These are phyloP conservation scores for Penicillium alfredii DNA, from an alignment of 495 filamentous ascomycete genomes.

Conservation along the genomic window DNA sequence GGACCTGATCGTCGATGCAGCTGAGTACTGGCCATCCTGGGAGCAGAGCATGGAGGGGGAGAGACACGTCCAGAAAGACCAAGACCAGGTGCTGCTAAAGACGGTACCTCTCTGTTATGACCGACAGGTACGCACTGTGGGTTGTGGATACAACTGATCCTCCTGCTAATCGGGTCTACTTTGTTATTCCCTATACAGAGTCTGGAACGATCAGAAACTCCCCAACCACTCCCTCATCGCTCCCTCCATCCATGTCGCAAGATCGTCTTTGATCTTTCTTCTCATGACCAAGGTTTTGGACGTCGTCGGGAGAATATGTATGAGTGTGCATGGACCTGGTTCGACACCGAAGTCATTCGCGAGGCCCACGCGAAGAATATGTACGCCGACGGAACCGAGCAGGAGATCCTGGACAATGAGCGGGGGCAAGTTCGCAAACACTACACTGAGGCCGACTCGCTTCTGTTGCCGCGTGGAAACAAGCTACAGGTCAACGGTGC, in stretches of 20 bases:
- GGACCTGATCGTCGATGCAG: slow-evolving; percentile 60
- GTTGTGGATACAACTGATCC: too few relatives aligned
- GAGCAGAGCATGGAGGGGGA: slow-evolving; percentile 25
- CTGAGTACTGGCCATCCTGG: slow-evolving; percentile 63
- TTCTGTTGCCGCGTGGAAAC: slow-evolving; percentile 33
- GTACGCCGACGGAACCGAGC: slow-evolving; percentile 13
- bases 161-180: too few relatives aligned
- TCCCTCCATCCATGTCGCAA: slow-evolving; percentile 39
- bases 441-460: slow-evolving; percentile 27
- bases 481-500: slow-evolving; percentile 51
- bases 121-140: slow-evolving; percentile 25
- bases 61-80: slow-evolving; percentile 27
- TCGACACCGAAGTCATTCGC: slow-evolving; percentile 50
- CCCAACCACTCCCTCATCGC: slow-evolving; percentile 32
- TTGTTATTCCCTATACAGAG: slow-evolving; percentile 10
- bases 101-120: slow-evolving; percentile 39
- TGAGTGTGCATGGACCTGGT: slow-evolving; percentile 61
- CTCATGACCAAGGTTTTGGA: slow-evolving; percentile 59
- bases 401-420: slow-evolving; percentile 13
- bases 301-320: slow-evolving; percentile 41
- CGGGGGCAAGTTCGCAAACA: slow-evolving; percentile 14
- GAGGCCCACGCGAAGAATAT: slow-evolving; percentile 21
- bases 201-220: slow-evolving; percentile 12
- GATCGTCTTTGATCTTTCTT: slow-evolving; percentile 60
- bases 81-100: slow-evolving; percentile 34